Base-by-base conservation (phyloP, 495 filamentous ascomycete species). In the Xylaria curta region DNA sequence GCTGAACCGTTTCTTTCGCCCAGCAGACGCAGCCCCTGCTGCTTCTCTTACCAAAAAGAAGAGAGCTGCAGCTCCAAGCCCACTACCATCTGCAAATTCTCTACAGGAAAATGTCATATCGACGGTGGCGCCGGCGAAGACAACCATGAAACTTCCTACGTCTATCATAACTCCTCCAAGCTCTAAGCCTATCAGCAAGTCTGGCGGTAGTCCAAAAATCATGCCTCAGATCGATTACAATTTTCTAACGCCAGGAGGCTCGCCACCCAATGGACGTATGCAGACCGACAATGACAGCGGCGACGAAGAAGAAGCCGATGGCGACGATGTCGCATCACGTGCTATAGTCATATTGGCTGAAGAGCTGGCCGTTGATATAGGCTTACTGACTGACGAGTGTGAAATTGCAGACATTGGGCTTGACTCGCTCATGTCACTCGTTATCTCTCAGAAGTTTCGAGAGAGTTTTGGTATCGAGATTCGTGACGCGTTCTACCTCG, bases 381-480 rank as follows among this genome's bases (percentile, higher is more conserved):
- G 38, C 4, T 19, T 42, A 10, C 21, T 63, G 3, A 46, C 36
- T 10, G 60, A 63, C 15, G 40, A 17, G 2, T 44, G 38, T 10
- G 8, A 21, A 17, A 42, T 63, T 40, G 21, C 38, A 21, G 60
- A 63, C 8, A 21, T 38, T 40, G 60, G 60, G 5, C 19, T 63
- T 12, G 60, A 63, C 38, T 63, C 60, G 8, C 60, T 63, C 9
- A n/a, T 63, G 40, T 63, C 60, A 10, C 60, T 63, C 40, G 38
- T 63, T 21, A 21, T 63, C 4, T 38, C 24, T 2, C 38, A 38
- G 19, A 38, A 40, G 13, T 21, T 63, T 5, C n/a, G 60, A 4
- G 60, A 63, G 15, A 40, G 26, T 3, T 38, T 63, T 12, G 60
- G 38, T 19, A n/a, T 63, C 12, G 60, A 63, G 10, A 63, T 63